phyloP scores from a whole-genome alignment of 2,329 filamentous ascomycete species.

The Arthrobotrys sinensis region DNA sequence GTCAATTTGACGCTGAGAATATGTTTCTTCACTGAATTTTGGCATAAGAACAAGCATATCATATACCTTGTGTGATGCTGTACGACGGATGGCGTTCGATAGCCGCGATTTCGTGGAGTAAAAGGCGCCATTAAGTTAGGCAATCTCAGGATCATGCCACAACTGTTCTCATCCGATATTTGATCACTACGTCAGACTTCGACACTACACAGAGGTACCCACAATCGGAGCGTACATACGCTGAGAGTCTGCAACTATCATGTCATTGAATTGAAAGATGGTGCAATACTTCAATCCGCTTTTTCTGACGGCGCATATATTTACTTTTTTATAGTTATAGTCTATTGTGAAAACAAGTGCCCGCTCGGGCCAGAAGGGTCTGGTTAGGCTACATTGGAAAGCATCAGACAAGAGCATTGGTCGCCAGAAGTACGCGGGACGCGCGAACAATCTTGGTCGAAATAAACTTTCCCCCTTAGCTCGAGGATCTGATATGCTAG shows the following conservation, averaged over 20 bases:
- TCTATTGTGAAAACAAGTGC: neutral
- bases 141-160: neutral
- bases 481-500: conserved; percentile 9
- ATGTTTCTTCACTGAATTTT: neutral
- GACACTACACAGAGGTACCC: conserved; percentile 4
- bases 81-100: neutral
- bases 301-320: neutral
- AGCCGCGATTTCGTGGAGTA: conserved; percentile 17
- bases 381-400: neutral
- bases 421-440: neutral
- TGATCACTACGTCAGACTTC: neutral
- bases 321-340: neutral
- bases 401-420: neutral
- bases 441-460: neutral
- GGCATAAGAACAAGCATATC: neutral
- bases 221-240: neutral
- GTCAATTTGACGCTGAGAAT: conserved; percentile 32
- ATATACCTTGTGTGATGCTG: neutral
- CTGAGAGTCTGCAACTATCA: conserved; percentile 1
- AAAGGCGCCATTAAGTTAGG: neutral
- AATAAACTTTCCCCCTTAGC: neutral
- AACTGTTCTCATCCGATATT: neutral
- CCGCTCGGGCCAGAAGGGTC: neutral
- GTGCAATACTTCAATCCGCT: conserved; percentile 24
- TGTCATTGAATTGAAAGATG: conserved; percentile 39